A percentile compares a stretch with the other conserved stretches of the same genome.
Conservation (phyloP, 345 rosid species). For the Carallia brachiata region DNA sequence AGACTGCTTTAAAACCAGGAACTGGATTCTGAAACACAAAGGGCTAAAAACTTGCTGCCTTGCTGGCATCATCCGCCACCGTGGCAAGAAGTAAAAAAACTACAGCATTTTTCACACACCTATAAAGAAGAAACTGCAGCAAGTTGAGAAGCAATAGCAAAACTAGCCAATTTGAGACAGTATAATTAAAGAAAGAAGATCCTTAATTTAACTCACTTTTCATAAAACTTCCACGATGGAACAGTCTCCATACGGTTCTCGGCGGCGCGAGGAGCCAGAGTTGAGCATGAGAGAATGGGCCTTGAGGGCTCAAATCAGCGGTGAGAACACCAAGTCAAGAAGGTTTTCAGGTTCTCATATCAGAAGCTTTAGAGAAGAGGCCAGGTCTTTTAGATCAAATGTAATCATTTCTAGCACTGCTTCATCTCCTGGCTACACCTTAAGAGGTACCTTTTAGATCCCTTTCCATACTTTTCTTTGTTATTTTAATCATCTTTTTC, state of each 20-base stretch:
- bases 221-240: conserved; percentile 30
- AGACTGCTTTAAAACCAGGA: too few relatives aligned
- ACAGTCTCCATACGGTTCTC: conserved; percentile 25
- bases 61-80: too few relatives aligned
- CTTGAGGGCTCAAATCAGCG: conserved; percentile 44
- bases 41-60: too few relatives aligned
- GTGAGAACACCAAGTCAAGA: conserved; percentile 50
- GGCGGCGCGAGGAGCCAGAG: conserved; percentile 37
- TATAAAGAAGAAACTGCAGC: too few relatives aligned
- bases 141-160: neutral
- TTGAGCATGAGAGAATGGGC: conserved; percentile 59
- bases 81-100: too few relatives aligned
- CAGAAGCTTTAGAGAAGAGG: conserved; percentile 72
- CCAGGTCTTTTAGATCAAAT: conserved; percentile 58
- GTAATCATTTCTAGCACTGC: conserved; percentile 80
- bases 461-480: too few relatives aligned
- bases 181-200: too few relatives aligned
- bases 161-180: neutral
- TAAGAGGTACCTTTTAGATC: conserved; percentile 14
- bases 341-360: conserved; percentile 82
- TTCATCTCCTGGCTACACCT: conserved; percentile 81
- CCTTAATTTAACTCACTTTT: neutral
- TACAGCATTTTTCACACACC: too few relatives aligned
- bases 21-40: too few relatives aligned
- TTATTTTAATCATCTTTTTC: neutral